Evolutionary conservation across 2,329 filamentous ascomycete genomes (phyloP), one percentile per base, ranked within the genome.

Genomic region (Fusarium compactum): DNA sequence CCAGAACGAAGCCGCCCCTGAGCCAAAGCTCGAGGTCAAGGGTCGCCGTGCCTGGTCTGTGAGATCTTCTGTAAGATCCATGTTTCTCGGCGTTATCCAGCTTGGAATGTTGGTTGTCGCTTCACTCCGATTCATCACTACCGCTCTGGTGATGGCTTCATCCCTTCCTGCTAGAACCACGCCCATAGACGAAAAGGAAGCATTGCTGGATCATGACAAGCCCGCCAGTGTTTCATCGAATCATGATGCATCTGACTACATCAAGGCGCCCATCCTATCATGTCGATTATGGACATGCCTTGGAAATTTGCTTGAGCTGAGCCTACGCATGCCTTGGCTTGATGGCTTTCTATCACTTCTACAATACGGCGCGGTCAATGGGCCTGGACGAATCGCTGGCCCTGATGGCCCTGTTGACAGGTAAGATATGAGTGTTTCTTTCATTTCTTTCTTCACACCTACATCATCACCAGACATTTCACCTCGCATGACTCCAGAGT

Each of bases 271-370:
- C 56, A 86, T 98, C 73, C 82, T 96, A 65, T 86, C 87, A 71
- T 97, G 96, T 86, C 89, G 88, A 75, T 79, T 93, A 55, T 97
- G 92, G 90, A 85, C 89, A 74, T 93, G 92, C 80, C 79, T 91
- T 60, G 90, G 90, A 67, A 90, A 89, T 78, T 81, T 97, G 68
- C 82, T 94, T 73, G 90, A 94, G 84, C 81, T 97, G 77, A 86
- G 91, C 72, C 80, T 84, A 71, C 92, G 94, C 80, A 97, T 97
- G 94, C 95, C 95, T 69, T 98, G 95, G 95, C 86, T 97, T 60
- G 86, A 86, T 77, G 93, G 93, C 77, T 83, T 88, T 73, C 79
- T 96, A 65, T 92, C 92, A 61, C 87, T 97, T 80, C 79, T 91
- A 72, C 93, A 96, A 81, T 91, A 92, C 85, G 85, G 89, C 72